Percentiles rank a stretch among this genome's conserved stretches.
Evolutionary conservation across 163 green algal genomes (phyloP).

Genomic region (Trebouxiophyceae sp.): DNA sequence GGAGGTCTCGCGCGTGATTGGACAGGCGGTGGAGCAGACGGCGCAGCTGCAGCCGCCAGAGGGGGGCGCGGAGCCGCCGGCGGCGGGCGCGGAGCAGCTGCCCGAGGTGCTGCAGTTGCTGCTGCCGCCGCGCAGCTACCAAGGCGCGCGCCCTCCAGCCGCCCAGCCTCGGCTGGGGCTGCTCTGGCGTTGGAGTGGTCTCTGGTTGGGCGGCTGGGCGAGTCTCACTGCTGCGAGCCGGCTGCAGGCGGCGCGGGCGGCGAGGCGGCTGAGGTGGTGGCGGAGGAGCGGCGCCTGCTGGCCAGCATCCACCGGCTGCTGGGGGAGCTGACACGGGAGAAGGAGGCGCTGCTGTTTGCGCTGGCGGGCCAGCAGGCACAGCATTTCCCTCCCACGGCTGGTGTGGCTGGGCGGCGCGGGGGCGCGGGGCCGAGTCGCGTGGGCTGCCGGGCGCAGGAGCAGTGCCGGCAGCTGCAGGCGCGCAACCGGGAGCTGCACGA

Average conservation of each 20-base stretch:
- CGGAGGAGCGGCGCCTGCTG: not conserved
- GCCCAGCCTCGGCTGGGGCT: not conserved
- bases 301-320: slow-evolving; percentile 8
- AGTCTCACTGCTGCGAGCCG: no score
- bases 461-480: not conserved
- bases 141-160: not conserved
- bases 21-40: no score
- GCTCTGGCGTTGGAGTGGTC: no score
- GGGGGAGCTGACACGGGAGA: not conserved
- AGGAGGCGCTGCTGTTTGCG: not conserved
- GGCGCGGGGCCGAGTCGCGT: no score
- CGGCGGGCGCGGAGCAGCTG: not conserved
- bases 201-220: no score
- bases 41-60: no score
- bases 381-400: no score
- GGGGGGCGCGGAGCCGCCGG: no score
- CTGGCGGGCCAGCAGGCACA: slow-evolving; percentile 6
- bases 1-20: no score
- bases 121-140: slow-evolving; percentile 2
- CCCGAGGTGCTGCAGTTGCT: not conserved
- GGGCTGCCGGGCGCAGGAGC: not conserved
- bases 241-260: slow-evolving; percentile 1
- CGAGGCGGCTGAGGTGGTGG: not conserved
- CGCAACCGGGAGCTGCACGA: not conserved
- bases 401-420: no score